A percentile compares a stretch with the other conserved stretches of the same genome.
Evolutionary conservation across 1,284 basidiomycete species (phyloP).

Genomic region (Agroathelia rolfsii): DNA sequence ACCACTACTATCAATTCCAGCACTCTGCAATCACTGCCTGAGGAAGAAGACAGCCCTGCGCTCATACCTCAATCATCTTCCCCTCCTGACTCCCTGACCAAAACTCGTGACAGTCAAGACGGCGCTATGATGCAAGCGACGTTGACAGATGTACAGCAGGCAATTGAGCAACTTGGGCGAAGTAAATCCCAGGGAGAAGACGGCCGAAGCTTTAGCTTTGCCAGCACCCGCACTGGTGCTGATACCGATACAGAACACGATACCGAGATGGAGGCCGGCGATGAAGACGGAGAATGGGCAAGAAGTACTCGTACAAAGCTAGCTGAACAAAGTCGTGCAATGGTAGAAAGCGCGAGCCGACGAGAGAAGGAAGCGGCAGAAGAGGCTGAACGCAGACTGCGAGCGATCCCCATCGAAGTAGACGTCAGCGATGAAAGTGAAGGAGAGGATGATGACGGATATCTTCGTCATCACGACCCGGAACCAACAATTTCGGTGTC

Average conservation of each 20-base stretch:
- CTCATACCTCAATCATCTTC: constrained; percentile 16
- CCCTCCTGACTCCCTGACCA: constrained; percentile 17
- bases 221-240: constrained; percentile 44
- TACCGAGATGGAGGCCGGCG: constrained; percentile 38
- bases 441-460: constrained; percentile 43
- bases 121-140: constrained; percentile 72
- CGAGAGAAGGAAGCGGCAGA: constrained; percentile 39
- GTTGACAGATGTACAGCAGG: constrained; percentile 80
- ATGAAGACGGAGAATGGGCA: constrained; percentile 47
- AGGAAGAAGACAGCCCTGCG: no score
- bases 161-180: constrained; percentile 68
- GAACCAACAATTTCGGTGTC: no score
- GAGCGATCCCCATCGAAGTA: constrained; percentile 60
- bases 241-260: constrained; percentile 46
- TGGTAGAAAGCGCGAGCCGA: constrained; percentile 40
- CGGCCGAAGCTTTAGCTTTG: constrained; percentile 62
- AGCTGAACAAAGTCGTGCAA: constrained; percentile 62
- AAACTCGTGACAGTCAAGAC: constrained; percentile 16
- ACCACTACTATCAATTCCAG: no score
- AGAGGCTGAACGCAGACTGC: constrained; percentile 26
- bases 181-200: constrained; percentile 39
- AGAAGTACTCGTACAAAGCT: constrained; percentile 56
- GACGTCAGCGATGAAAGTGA: constrained; percentile 80
- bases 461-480: constrained; percentile 24
- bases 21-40: no score